These are phyloP conservation scores for Ophiostoma himal-ulmi DNA, from an alignment of 2,329 filamentous ascomycete genomes.

Conservation along the genomic window DNA sequence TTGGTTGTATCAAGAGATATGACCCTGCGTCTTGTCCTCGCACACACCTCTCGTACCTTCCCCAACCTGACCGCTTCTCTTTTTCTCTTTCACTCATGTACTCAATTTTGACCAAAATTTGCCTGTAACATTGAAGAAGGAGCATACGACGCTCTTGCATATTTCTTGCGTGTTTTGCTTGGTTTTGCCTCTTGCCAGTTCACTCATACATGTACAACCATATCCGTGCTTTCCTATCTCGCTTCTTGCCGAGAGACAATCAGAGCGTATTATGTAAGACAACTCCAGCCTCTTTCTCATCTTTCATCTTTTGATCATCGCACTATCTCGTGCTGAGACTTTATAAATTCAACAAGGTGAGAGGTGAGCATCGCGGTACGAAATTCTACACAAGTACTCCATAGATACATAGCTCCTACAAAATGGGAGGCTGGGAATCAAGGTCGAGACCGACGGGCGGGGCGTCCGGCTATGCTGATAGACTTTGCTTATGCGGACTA, in stretches of 20 bases:
- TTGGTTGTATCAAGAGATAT: conserved; percentile 1
- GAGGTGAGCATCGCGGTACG: neutral
- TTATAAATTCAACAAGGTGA: neutral
- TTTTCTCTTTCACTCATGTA: neutral
- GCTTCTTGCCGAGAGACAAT: conserved; percentile 1
- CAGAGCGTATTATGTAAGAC: neutral
- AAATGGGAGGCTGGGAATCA: conserved; percentile 3
- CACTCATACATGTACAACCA: neutral
- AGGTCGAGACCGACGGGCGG: conserved; percentile 1
- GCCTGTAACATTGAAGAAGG: conserved; percentile 4
- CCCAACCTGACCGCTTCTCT: neutral
- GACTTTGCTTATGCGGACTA: neutral
- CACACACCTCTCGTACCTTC: neutral
- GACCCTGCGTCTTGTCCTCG: neutral
- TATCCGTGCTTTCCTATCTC: neutral
- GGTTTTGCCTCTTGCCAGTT: neutral
- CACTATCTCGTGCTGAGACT: neutral
- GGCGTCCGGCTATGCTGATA: neutral
- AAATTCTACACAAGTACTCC: neutral
- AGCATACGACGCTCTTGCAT: conserved; percentile 10
- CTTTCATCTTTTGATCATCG: too few relatives aligned
- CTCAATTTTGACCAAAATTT: neutral
- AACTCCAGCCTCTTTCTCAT: neutral
- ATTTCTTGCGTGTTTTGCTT: neutral
- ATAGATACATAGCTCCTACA: neutral